A percentile compares a stretch with the other conserved stretches of the same genome.
These are phyloP conservation scores for Daedaleopsis nitida DNA, from an alignment of 768 basidiomycete genomes.

Conservation along the genomic window DNA sequence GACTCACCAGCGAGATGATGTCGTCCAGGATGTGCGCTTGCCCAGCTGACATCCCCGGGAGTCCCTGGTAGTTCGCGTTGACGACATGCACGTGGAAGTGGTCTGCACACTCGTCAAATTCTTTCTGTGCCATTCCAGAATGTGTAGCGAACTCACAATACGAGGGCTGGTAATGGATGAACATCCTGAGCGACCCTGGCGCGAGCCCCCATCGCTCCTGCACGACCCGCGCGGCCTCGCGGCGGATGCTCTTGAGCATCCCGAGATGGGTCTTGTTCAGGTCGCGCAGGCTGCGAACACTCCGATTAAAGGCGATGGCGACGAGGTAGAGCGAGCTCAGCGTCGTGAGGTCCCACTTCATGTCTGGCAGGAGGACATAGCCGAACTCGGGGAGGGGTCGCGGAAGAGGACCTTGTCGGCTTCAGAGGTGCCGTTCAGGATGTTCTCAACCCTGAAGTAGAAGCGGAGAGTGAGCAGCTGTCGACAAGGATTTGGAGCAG, in stretches of 20 bases:
- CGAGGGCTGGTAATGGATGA: slow-evolving; percentile 93
- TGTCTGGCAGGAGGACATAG: slow-evolving; percentile 88
- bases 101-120: slow-evolving; percentile 47
- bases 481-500: no score
- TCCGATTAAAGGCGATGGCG: slow-evolving; percentile 64
- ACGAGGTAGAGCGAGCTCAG: slow-evolving; percentile 83
- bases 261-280: slow-evolving; percentile 63
- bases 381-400: slow-evolving; percentile 47
- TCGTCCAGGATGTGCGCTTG: slow-evolving; percentile 95
- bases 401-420: slow-evolving; percentile 70
- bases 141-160: slow-evolving; percentile 67
- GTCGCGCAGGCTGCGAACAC: slow-evolving; percentile 76
- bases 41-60: slow-evolving; percentile 77
- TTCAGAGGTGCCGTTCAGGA: slow-evolving; percentile 78
- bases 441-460: slow-evolving; percentile 77
- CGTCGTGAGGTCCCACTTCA: slow-evolving; percentile 92
- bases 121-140: background rate
- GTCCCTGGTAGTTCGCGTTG: slow-evolving; percentile 64
- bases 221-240: slow-evolving; percentile 53
- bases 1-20: slow-evolving; percentile 76
- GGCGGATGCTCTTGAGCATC: slow-evolving; percentile 67
- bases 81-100: slow-evolving; percentile 96
- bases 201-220: slow-evolving; percentile 67
- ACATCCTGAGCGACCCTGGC: slow-evolving; percentile 68
- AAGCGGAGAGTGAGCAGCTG: background rate